Conservation (phyloP, 2,329 filamentous ascomycete species). For the Lomentospora prolificans region DNA sequence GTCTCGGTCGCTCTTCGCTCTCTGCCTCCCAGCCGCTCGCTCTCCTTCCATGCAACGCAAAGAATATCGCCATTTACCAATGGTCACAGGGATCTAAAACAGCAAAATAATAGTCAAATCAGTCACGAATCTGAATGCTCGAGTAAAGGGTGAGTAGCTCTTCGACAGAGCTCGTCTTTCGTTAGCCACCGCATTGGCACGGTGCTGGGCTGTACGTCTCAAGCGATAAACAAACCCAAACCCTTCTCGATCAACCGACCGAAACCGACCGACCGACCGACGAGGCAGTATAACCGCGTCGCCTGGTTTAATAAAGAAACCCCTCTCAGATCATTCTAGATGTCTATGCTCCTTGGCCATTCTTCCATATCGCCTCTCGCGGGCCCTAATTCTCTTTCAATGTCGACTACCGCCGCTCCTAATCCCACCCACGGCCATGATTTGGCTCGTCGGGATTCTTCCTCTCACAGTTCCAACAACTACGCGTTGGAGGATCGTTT, state of each 20-base stretch:
- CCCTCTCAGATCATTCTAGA: background rate
- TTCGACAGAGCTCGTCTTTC: slow-evolving; percentile 23
- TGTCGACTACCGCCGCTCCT: slow-evolving; percentile 9
- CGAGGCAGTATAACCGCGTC: background rate
- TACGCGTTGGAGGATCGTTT: slow-evolving; percentile 83
- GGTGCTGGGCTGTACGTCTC: slow-evolving; percentile 12
- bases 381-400: slow-evolving; percentile 6
- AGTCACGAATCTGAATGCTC: slow-evolving; percentile 7
- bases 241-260: background rate
- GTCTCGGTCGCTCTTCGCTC: too few relatives aligned
- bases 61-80: background rate
- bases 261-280: background rate
- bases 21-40: too few relatives aligned
- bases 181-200: slow-evolving; percentile 17
- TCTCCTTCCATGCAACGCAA: too few relatives aligned
- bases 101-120: background rate
- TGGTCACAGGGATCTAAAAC: background rate
- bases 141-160: slow-evolving; percentile 20
- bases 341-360: background rate
- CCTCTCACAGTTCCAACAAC: slow-evolving; percentile 38
- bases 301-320: background rate
- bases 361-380: slow-evolving; percentile 1
- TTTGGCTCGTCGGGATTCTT: slow-evolving; percentile 57
- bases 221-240: background rate
- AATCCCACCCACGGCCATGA: slow-evolving; percentile 55